Evolutionary conservation across 371 early-diverging fungal genomes (phyloP), one percentile per base, ranked within the genome.

Genomic region (Mucor racemosus): DNA sequence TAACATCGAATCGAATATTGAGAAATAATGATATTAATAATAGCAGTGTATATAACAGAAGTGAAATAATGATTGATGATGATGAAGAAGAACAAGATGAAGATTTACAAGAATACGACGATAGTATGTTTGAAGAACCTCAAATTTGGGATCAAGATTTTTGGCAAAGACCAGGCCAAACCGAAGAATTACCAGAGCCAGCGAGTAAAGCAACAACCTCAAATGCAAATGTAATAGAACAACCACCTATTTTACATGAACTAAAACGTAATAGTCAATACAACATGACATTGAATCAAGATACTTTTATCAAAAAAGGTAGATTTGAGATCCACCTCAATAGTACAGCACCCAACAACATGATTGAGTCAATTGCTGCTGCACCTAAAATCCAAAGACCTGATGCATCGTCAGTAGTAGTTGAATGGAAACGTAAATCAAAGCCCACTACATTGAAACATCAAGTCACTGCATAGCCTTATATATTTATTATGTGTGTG

Each of bases 131-230:
- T 14, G 58, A 58, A 9, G 65, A 65, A 19, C 75, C 70, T 44
- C 66, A 76, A 5, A 78, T 78, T 14, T 78, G 77, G 77, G 77
- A 81, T 26, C 33, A 68, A 50, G 69, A 70, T 10, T 80, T 76
- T 38, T 76, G 77, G 82, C 48, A 21, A 44, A 46, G 54, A 34
- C 66, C 65, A 46, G 44, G 58, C n/a, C n/a, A n/a, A n/a, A n/a
- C n/a, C 17, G 48, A 26, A 6, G 17, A 6, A n/a, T 7, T 19
- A 26, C 17, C 48, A 19, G 4, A 8, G 7, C 14, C 41, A n/a
- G n/a, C n/a, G n/a, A n/a, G n/a, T n/a, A n/a, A n/a, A n/a, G n/a
- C n/a, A n/a, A n/a, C n/a, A n/a, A n/a, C n/a, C n/a, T n/a, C n/a
- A n/a, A n/a, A n/a, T n/a, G n/a, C n/a, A n/a, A n/a, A n/a, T n/a